Conservation (phyloP, 257 asterid species). For the Leptodermis oblonga region DNA sequence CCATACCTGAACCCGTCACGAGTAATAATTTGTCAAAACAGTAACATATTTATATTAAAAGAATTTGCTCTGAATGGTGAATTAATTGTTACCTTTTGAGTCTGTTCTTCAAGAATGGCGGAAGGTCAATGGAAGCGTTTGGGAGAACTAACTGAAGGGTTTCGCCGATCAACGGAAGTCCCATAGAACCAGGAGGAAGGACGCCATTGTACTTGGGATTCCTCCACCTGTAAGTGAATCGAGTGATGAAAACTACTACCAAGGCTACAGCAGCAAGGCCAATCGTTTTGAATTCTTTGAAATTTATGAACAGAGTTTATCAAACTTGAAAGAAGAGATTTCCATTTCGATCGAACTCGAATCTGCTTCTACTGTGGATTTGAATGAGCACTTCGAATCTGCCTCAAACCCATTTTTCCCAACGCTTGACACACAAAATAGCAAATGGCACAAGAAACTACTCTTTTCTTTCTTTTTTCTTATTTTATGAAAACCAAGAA, state of each 20-base stretch:
- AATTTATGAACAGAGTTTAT: conserved; percentile 11
- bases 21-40: too few species aligned
- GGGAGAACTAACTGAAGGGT: conserved; percentile 59
- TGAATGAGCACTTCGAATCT: too few species aligned
- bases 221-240: conserved; percentile 58
- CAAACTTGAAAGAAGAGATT: conserved; percentile 9
- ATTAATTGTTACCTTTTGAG: too few species aligned
- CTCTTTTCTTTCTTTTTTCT: too few species aligned
- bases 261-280: conserved; percentile 34
- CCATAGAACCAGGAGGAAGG: conserved; percentile 79
- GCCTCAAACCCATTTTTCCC: too few species aligned
- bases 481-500: too few species aligned
- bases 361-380: too few species aligned
- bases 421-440: too few species aligned
- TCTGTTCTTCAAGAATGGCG: too few species aligned
- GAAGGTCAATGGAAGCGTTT: too few species aligned
- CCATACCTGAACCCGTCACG: conserved; percentile 62
- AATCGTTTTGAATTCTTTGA: conserved; percentile 1
- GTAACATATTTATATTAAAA: conserved; percentile 44
- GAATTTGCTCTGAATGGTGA: conserved; percentile 52
- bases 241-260: conserved; percentile 29
- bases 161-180: conserved; percentile 66
- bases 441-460: too few species aligned
- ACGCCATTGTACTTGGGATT: conserved; percentile 66
- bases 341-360: conserved; percentile 23